Percentiles rank a stretch among this genome's conserved stretches.
Evolutionary conservation across 208 protist genomes (phyloP).

Genomic region (Leishmania lainsoni): DNA sequence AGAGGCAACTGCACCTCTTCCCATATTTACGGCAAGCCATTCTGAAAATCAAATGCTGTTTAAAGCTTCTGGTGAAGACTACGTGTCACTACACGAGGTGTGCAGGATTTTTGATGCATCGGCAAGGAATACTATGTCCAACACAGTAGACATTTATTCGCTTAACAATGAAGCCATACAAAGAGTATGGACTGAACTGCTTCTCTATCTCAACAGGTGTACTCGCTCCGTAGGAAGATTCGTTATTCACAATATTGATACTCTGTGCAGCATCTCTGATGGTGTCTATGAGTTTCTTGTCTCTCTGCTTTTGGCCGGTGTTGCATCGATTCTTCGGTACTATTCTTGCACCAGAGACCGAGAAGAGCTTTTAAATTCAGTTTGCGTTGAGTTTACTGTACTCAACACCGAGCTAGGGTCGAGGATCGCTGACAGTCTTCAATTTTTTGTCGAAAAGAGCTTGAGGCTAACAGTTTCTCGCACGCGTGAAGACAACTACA

Average conservation of each 20-base stretch:
- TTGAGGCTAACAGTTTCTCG: constrained; percentile 44
- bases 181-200: constrained; percentile 32
- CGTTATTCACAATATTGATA: constrained; percentile 47
- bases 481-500: constrained; percentile 7
- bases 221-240: constrained; percentile 10
- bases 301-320: constrained; percentile 44
- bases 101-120: constrained; percentile 6
- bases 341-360: constrained; percentile 22
- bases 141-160: constrained; percentile 1
- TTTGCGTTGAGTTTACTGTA: constrained; percentile 42
- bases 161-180: constrained; percentile 17
- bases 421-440: constrained; percentile 39
- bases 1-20: constrained; percentile 19
- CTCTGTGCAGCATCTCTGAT: constrained; percentile 32
- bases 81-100: constrained; percentile 16
- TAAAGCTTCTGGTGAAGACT: constrained; percentile 15
- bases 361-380: constrained; percentile 15
- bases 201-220: constrained; percentile 24
- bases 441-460: constrained; percentile 53
- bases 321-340: constrained; percentile 40
- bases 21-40: constrained; percentile 26
- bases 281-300: constrained; percentile 50
- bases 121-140: not conserved
- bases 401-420: constrained; percentile 26
- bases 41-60: constrained; percentile 18